These are phyloP conservation scores for Odontarrhena argentea DNA, from an alignment of 345 rosid genomes.

Conservation along the genomic window DNA sequence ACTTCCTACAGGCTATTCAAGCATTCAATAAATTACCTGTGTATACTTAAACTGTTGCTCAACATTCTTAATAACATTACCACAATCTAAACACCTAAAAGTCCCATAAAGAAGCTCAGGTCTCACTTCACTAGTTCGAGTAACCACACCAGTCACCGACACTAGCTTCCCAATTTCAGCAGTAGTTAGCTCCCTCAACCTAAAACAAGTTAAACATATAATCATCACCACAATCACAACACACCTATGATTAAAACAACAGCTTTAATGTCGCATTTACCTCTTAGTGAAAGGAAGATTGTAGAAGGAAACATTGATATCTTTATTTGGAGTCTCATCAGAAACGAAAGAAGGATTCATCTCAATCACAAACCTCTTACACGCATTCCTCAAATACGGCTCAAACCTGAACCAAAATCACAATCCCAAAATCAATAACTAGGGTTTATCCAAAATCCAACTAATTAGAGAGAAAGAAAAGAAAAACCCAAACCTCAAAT, in stretches of 20 bases:
- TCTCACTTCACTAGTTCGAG: slow-evolving; percentile 94
- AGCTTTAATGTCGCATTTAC: slow-evolving; percentile 33
- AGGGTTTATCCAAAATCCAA: background rate
- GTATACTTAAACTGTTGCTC: slow-evolving; percentile 97
- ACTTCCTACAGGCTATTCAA: background rate
- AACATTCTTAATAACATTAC: slow-evolving; percentile 70
- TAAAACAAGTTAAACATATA: slow-evolving; percentile 16
- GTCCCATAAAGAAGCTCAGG: slow-evolving; percentile 94
- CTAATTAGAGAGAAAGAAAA: background rate
- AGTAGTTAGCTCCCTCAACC: slow-evolving; percentile 82
- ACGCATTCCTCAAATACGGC: slow-evolving; percentile 81
- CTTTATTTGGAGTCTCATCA: slow-evolving; percentile 85
- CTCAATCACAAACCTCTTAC: slow-evolving; percentile 88
- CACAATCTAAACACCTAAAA: slow-evolving; percentile 88
- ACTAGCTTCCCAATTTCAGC: slow-evolving; percentile 88
- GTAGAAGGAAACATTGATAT: slow-evolving; percentile 79
- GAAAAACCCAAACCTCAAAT: slow-evolving; percentile 53
- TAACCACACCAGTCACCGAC: slow-evolving; percentile 88
- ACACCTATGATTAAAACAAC: background rate
- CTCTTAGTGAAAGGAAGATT: slow-evolving; percentile 79
- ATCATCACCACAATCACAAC: slow-evolving; percentile 19
- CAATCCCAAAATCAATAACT: background rate
- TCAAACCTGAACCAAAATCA: slow-evolving; percentile 54
- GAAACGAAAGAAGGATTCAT: slow-evolving; percentile 64
- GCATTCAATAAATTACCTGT: slow-evolving; percentile 50